Conservation (phyloP, 2,329 filamentous ascomycete genomes). For the Nemania sp. region DNA sequence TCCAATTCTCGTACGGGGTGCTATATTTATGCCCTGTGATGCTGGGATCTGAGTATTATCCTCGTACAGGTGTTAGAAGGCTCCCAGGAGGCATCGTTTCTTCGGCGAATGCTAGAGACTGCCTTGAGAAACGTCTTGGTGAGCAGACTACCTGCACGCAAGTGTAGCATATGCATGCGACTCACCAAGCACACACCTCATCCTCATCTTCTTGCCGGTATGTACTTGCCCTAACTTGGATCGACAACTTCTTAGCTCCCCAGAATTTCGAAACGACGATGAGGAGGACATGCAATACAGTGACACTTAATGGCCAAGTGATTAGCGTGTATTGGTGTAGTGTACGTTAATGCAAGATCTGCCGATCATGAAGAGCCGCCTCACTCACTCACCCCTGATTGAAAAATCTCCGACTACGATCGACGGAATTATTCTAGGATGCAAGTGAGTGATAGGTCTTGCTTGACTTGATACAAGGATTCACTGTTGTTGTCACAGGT, state of each 20-base stretch:
- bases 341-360: slow-evolving; percentile 9
- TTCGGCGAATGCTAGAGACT: no score
- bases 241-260: slow-evolving; percentile 16
- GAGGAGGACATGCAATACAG: slow-evolving; percentile 2
- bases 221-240: slow-evolving; percentile 3
- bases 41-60: background rate
- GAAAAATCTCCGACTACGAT: background rate
- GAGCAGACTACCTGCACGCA: no score
- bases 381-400: slow-evolving; percentile 6
- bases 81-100: no score
- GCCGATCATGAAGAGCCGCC: slow-evolving; percentile 13
- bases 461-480: background rate
- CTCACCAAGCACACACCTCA: background rate
- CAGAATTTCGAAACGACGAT: slow-evolving; percentile 28
- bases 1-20: background rate
- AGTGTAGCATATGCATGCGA: background rate
- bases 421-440: background rate
- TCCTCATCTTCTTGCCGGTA: background rate
- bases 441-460: background rate
- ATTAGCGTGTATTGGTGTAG: background rate
- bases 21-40: background rate
- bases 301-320: background rate
- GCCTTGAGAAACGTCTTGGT: no score
- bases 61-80: no score
- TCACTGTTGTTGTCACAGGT: background rate